A percentile compares a stretch with the other conserved stretches of the same genome.
Evolutionary conservation across 495 filamentous ascomycete genomes (phyloP).

Genomic region (Antarctomyces pellizariae): DNA sequence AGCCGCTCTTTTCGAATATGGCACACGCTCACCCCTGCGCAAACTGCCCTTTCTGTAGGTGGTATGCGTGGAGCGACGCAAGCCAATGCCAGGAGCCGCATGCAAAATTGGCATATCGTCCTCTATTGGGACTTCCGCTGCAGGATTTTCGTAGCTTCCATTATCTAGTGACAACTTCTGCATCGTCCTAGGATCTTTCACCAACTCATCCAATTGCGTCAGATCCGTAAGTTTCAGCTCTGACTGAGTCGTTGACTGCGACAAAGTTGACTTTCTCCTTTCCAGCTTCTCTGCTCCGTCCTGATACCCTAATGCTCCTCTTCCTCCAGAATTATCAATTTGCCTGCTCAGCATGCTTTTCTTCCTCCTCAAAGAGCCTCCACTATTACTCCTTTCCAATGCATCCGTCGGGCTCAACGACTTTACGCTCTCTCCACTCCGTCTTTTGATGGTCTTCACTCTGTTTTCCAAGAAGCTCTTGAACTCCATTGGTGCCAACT

Average conservation of each 20-base stretch:
- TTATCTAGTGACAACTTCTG: conserved; percentile 37
- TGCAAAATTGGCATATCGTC: conserved; percentile 81
- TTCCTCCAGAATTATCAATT: conserved; percentile 48
- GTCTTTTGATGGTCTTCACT: conserved; percentile 66
- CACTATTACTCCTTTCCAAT: conserved; percentile 21
- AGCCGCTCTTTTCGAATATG: conserved; percentile 51
- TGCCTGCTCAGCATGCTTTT: conserved; percentile 91
- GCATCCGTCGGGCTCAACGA: conserved; percentile 45
- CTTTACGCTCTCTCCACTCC: conserved; percentile 43
- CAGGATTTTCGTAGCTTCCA: conserved; percentile 12
- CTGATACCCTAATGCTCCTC: conserved; percentile 38
- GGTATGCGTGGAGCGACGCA: conserved; percentile 77
- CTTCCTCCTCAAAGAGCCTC: conserved; percentile 50
- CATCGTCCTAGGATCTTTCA: conserved; percentile 53
- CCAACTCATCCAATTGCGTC: conserved; percentile 50
- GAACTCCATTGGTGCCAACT: conserved; percentile 89
- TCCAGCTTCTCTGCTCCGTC: conserved; percentile 78
- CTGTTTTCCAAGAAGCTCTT: conserved; percentile 88
- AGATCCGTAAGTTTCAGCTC: conserved; percentile 37
- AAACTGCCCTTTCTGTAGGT: conserved; percentile 76
- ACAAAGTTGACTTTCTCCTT: conserved; percentile 40
- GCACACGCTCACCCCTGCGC: conserved; percentile 49
- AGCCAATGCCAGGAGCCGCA: conserved; percentile 45
- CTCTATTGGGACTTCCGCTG: conserved; percentile 21
- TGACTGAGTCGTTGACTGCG: conserved; percentile 21